Base-by-base conservation (phyloP, 1,284 basidiomycete species). In the Ceratobasidium sp. region DNA sequence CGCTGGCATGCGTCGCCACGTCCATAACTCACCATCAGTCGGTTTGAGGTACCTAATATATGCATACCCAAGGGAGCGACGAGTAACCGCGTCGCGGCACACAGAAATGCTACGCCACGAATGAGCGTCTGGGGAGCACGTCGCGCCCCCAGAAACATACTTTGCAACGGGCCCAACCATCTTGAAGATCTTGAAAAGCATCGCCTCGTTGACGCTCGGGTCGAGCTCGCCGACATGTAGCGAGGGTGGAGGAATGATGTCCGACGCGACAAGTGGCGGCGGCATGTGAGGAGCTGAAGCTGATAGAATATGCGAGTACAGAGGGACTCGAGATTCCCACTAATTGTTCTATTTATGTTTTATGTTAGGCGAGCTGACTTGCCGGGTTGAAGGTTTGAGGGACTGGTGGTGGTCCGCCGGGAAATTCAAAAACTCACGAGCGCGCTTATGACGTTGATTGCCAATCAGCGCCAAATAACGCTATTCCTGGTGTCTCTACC, bases 171-270 rank as follows among this genome's bases (percentile, higher is more conserved):
- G 97, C 77, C 98, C 98, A 85, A 99, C 96, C 95, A 99, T 98
- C 86, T 97, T 98, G 90, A 99, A 99, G 85, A 99, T 99, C 89
- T 99, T 98, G 84, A 99, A 99, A 78, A 99, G 90, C 95, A 99
- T 99, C 79, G 98, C 97, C 89, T 99, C 98, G 70, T 97, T 96
- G 85, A 99, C 97, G 80, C 94, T 93, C 81, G 94, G 92, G 86
- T 99, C 98, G 81, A 99, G 93, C 88, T 99, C 98, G 80, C 98
- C 98, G 80, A 99, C 98, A 86, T 99, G 99, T 82, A 99, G 94
- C 78, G 96, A 98, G 51, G 97, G 95, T 77, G 93, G 95, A 59
- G 93, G 92, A 22, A 80, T 77, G 40, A 88, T 87, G 64, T 88
- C 84, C 79, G 89, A 86, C 40, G 88, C 86, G 82, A 89, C 89